phyloP scores from a whole-genome alignment of 2,329 filamentous ascomycete species.

The Capronia epimyces region DNA sequence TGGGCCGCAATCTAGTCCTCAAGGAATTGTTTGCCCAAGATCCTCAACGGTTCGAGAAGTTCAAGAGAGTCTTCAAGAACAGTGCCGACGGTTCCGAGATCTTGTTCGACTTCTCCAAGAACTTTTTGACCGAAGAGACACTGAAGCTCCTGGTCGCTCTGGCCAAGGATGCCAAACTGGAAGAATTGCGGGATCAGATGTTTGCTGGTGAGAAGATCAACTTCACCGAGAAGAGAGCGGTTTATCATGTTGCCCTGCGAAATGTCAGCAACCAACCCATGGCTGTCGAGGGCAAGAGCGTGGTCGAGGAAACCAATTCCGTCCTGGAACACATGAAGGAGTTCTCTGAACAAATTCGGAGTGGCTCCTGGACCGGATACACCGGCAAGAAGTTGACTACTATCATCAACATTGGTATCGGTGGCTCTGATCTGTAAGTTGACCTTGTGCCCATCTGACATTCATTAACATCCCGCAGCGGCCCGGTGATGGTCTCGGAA shows the following conservation, averaged over 20 bases:
- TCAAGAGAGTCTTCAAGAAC: slow-evolving; percentile 78
- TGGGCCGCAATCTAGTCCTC: slow-evolving; percentile 84
- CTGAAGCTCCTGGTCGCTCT: slow-evolving; percentile 80
- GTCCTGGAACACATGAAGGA: slow-evolving; percentile 97
- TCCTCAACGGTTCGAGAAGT: slow-evolving; percentile 80
- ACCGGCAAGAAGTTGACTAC: slow-evolving; percentile 96
- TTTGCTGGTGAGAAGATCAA: slow-evolving; percentile 98
- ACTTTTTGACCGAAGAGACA: slow-evolving; percentile 92
- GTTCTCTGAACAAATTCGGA: slow-evolving; percentile 91
- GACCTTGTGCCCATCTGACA: background rate
- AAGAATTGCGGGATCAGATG: slow-evolving; percentile 94
- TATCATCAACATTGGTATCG: slow-evolving; percentile 96
- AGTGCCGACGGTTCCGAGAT: slow-evolving; percentile 74
- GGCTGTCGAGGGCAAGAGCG: slow-evolving; percentile 84
- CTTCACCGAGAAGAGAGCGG: slow-evolving; percentile 93
- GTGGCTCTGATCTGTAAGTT: slow-evolving; percentile 91
- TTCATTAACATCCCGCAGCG: slow-evolving; percentile 50
- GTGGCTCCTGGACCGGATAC: slow-evolving; percentile 93
- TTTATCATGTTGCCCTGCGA: slow-evolving; percentile 90
- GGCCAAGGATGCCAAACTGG: slow-evolving; percentile 82
- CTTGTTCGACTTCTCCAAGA: slow-evolving; percentile 98
- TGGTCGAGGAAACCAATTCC: slow-evolving; percentile 85
- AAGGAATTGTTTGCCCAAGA: slow-evolving; percentile 91
- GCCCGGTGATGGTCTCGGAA: slow-evolving; percentile 98
- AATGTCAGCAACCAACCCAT: slow-evolving; percentile 78